These are phyloP conservation scores for Moringa oleifera DNA, from an alignment of 345 rosid species.

Conservation along the genomic window DNA sequence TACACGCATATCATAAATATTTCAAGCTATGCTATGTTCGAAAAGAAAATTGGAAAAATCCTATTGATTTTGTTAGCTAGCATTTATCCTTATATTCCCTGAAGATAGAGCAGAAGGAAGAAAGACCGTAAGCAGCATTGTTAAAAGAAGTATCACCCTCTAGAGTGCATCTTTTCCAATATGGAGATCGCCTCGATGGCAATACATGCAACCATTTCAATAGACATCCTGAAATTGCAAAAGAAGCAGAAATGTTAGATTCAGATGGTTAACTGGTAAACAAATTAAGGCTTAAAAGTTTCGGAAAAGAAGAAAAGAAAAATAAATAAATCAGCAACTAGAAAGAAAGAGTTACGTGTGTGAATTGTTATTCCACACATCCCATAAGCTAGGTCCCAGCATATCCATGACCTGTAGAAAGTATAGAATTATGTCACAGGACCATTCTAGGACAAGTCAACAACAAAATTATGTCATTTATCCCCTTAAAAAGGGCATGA, in stretches of 20 bases:
- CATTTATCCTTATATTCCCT: neutral
- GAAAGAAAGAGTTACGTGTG: constrained; percentile 44
- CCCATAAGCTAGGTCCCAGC: constrained; percentile 89
- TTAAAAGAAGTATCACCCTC: constrained; percentile 48
- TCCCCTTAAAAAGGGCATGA: neutral
- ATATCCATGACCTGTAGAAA: constrained; percentile 80
- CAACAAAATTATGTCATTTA: too few species aligned
- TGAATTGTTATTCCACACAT: constrained; percentile 65
- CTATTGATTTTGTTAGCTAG: too few species aligned
- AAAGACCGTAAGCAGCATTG: constrained; percentile 5
- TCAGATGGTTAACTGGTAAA: constrained; percentile 1
- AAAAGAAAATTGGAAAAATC: too few species aligned
- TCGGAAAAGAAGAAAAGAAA: too few species aligned
- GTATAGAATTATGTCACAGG: neutral
- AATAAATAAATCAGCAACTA: neutral
- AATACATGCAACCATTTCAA: constrained; percentile 88
- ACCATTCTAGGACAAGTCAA: neutral
- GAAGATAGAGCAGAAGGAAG: neutral
- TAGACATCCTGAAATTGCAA: constrained; percentile 55
- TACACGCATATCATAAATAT: neutral
- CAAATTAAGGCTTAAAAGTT: constrained; percentile 7
- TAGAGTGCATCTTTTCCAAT: constrained; percentile 83
- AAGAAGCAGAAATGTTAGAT: constrained; percentile 1
- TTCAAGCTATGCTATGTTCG: too few species aligned
- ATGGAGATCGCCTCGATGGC: constrained; percentile 90